Evolutionary conservation across 2,329 filamentous ascomycete species (phyloP).

Genomic region (Monosporascus sp.): DNA sequence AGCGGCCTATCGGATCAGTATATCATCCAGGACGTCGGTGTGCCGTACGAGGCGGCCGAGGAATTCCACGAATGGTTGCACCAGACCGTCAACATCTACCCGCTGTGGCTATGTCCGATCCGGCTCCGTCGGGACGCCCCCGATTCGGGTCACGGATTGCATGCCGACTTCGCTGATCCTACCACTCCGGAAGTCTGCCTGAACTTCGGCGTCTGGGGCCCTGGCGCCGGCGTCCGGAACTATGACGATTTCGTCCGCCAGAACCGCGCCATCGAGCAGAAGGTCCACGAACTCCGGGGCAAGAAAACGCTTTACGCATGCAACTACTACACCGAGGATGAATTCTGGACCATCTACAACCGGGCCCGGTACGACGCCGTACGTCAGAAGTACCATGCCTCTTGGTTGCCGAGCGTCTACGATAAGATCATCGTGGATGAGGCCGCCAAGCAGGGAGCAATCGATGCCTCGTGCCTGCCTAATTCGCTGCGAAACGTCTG

Average conservation of each 20-base stretch:
- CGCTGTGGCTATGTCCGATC: slow-evolving; percentile 53
- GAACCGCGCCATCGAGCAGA: slow-evolving; percentile 57
- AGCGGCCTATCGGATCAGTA: slow-evolving; percentile 55
- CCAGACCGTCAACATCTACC: slow-evolving; percentile 41
- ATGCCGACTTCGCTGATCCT: slow-evolving; percentile 39
- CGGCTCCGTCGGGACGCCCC: slow-evolving; percentile 37
- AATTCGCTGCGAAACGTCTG: slow-evolving; percentile 29
- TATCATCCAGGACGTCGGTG: slow-evolving; percentile 60
- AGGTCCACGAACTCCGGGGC: slow-evolving; percentile 53
- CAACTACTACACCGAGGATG: slow-evolving; percentile 60
- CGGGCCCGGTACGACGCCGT: slow-evolving; percentile 53
- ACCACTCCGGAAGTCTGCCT: slow-evolving; percentile 38
- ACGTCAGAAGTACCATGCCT: slow-evolving; percentile 53
- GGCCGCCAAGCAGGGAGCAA: slow-evolving; percentile 27
- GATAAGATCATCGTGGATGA: slow-evolving; percentile 59
- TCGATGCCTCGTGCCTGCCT: slow-evolving; percentile 28
- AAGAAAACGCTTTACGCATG: slow-evolving; percentile 69
- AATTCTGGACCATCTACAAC: slow-evolving; percentile 65
- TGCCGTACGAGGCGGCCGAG: slow-evolving; percentile 37
- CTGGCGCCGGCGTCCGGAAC: slow-evolving; percentile 34
- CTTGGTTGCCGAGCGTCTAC: slow-evolving; percentile 57
- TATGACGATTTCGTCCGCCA: slow-evolving; percentile 42
- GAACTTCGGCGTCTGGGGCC: slow-evolving; percentile 62
- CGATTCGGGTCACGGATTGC: slow-evolving; percentile 40
- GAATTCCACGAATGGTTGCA: slow-evolving; percentile 47